Evolutionary conservation across 179 eudicot genomes (phyloP), one percentile per base, ranked within the genome.

Genomic region (Silene noctiflora): DNA sequence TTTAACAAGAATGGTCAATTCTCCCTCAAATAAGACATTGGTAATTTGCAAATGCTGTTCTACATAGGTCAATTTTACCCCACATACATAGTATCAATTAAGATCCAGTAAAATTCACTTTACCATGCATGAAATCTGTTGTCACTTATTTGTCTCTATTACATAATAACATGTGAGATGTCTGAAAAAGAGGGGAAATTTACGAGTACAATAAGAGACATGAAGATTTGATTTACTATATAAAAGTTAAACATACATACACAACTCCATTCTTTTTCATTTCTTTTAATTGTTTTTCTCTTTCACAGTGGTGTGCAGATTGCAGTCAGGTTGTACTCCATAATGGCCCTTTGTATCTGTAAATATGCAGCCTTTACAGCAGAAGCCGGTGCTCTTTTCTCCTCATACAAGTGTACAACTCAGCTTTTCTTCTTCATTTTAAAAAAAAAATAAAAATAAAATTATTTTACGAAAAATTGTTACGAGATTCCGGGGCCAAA

Each of bases 291-390:
- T 25, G 24, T 14, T 77, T 67, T 75, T 19, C 44, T 19, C 67
- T 79, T 76, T 79, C 64, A 44, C 75, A 69, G 80, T 75, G 77
- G 80, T 75, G 77, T 33, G 39, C 39, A 33, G 39, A 33, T 33
- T 75, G 33, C 55, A 76, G 56, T 71, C 75, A 56, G 10, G 4
- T 46, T 42, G 44, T 51, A 56, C 56, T 6, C 21, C 48, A 7
- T 33, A 33, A 33, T 33, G 60, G 60, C 64, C 64, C 8, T 27
- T 71, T 51, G 21, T 53, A 25, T 27, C 33, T 29, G 63, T 71
- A 51, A 24, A 6, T 71, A 55, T 25, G 33, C 69, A 82, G 59
- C 76, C 80, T 82, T 82, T 82, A 70, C 85, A 85, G 87, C 85
- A 61, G 56, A 67, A 67, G 80, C 73, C 80, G 77, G 78, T 77